Percentiles rank a stretch among this genome's conserved stretches.
Evolutionary conservation across 371 early-diverging fungal species (phyloP).

Genomic region (Mortierella sp.): DNA sequence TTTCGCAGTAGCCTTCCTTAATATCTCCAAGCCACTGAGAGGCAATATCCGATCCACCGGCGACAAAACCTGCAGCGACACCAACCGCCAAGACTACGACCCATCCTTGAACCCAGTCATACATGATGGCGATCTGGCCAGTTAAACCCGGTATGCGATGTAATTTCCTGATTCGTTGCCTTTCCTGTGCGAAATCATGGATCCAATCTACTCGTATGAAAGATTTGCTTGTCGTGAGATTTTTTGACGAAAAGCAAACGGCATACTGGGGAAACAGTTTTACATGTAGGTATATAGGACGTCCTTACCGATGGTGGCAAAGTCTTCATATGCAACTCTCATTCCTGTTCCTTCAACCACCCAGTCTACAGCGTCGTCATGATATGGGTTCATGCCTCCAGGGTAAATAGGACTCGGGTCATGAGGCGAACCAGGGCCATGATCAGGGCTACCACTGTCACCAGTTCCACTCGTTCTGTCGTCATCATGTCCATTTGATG

Average conservation of each 20-base stretch:
- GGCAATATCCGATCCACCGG: slow-evolving; percentile 86
- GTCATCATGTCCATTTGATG: neutral
- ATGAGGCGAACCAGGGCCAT: slow-evolving; percentile 9
- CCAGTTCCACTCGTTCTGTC: neutral
- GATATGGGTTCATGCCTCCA: slow-evolving; percentile 53
- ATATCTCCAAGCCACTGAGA: slow-evolving; percentile 85
- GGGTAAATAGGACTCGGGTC: slow-evolving; percentile 41
- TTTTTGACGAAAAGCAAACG: neutral
- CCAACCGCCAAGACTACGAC: slow-evolving; percentile 82
- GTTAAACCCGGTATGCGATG: slow-evolving; percentile 66
- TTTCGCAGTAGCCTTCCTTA: slow-evolving; percentile 88
- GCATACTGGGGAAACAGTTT: neutral
- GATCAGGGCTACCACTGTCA: neutral
- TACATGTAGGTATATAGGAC: too few relatives aligned
- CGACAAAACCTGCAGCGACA: slow-evolving; percentile 79
- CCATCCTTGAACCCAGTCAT: slow-evolving; percentile 92
- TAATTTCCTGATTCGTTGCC: slow-evolving; percentile 78
- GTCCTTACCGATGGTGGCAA: slow-evolving; percentile 68
- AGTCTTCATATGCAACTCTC: slow-evolving; percentile 73
- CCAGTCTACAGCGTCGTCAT: slow-evolving; percentile 60
- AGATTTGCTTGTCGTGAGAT: neutral
- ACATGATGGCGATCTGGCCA: slow-evolving; percentile 70
- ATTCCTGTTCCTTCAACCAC: slow-evolving; percentile 63
- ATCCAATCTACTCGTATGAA: slow-evolving; percentile 82
- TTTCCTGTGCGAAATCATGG: slow-evolving; percentile 91